Evolutionary conservation across 352 stramenopile species (phyloP), one percentile per base, ranked within the genome.

Genomic region (Phytopythium boreale): DNA sequence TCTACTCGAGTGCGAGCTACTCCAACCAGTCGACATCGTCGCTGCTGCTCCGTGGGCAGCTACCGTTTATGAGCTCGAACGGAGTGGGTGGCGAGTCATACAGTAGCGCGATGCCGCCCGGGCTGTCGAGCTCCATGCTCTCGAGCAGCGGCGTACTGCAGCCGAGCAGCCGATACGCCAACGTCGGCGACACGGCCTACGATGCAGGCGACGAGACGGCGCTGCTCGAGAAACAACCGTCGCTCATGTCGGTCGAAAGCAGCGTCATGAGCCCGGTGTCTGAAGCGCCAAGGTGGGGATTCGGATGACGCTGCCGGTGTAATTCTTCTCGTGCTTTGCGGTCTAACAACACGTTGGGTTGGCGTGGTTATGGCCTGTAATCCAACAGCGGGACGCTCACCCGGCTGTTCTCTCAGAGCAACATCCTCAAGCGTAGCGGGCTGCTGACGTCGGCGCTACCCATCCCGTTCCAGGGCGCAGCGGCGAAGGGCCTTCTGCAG

Each of bases 1-100:
- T 84, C 26, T 90, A 89, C 67, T 93, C 82, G n/a, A 85, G 77
- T 43, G 67, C 62, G 49, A 88, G 80, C 41, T 82, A 62, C 36
- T 71, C 70, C 0, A 66, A 76, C 39, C 68, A 82, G 36, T 84
- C 65, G 15, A 66, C 41, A 27, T 65, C 64, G 27, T 71, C 60
- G 10, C 46, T 66, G 61, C 57, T 56, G 44, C 24, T 64, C 17
- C 76, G 74, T 15, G 64, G 62, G 9, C 69, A 75, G 9, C n/a
- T 64, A 26, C 50, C 60, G 8, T 67, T 66, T 51, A 27, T 72
- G 19, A 69, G 57, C 36, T 41, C 46, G 49, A 64, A 47, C 27
- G 31, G 51, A 20, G 26, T 11, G 6, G 64, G 41, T 4, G 47
- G 47, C 31, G 63, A 74, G 6, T 70, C 60, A 9, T 58, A 24